Percentiles rank a stretch among this genome's conserved stretches.
phyloP scores from a whole-genome alignment of 805 yeast genomes.

The Schwanniomyces polymorphus region DNA sequence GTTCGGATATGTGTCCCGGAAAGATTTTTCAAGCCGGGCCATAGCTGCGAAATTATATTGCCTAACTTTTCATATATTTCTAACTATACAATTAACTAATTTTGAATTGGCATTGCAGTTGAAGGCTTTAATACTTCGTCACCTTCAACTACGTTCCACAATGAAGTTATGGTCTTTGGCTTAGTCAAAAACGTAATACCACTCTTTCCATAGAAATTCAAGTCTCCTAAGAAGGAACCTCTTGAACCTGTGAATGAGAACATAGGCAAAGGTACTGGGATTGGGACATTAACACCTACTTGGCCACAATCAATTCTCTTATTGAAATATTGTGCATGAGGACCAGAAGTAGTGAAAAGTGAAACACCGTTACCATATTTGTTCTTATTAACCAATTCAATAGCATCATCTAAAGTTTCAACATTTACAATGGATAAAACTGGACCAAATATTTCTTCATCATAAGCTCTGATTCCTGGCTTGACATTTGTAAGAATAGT shows the following conservation, averaged over 20 bases:
- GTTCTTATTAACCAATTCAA: constrained; percentile 57
- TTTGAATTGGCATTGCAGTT: constrained; percentile 69
- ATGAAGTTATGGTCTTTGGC: constrained; percentile 70
- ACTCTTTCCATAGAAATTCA: constrained; percentile 79
- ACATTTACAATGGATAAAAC: constrained; percentile 63
- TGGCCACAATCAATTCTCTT: constrained; percentile 72
- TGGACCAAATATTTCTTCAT: constrained; percentile 78
- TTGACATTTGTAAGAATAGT: constrained; percentile 61
- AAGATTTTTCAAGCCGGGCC: neutral
- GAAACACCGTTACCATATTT: constrained; percentile 72
- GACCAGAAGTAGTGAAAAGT: constrained; percentile 67
- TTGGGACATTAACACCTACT: constrained; percentile 77
- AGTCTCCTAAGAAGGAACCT: constrained; percentile 74
- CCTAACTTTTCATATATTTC: neutral
- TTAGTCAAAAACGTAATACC: constrained; percentile 72
- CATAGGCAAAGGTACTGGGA: constrained; percentile 81
- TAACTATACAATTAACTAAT: constrained; percentile 15
- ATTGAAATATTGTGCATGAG: constrained; percentile 69
- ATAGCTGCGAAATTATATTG: neutral
- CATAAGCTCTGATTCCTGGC: constrained; percentile 71
- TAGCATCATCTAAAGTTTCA: constrained; percentile 68
- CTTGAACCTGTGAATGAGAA: constrained; percentile 77
- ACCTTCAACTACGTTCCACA: constrained; percentile 59
- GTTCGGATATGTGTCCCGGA: too few relatives aligned
- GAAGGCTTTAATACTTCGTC: constrained; percentile 51